These are phyloP conservation scores for Cymodocea nodosa DNA, from an alignment of 116 monocot genomes.

Conservation along the genomic window DNA sequence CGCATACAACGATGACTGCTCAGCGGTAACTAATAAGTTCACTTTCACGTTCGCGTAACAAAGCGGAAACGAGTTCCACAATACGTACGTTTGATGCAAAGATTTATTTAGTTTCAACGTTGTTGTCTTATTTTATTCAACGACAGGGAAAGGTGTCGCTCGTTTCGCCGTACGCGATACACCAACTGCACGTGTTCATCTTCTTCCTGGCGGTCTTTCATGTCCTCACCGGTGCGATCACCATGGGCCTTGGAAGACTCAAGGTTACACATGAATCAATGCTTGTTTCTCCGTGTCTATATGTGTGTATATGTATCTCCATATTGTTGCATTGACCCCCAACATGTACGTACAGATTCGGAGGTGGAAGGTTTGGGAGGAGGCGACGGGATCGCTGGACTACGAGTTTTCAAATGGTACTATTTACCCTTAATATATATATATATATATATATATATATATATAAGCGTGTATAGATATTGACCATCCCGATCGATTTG, in stretches of 20 bases:
- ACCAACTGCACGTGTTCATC: conserved; percentile 48
- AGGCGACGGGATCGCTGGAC: conserved; percentile 33
- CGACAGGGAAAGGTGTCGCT: conserved; percentile 30
- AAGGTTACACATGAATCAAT: too few relatives aligned
- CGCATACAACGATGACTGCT: background rate
- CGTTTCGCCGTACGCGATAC: conserved; percentile 26
- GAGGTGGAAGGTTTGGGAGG: conserved; percentile 73
- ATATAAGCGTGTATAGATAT: too few relatives aligned
- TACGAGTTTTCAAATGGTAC: conserved; percentile 61
- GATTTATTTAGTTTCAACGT: too few relatives aligned
- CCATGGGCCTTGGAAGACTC: conserved; percentile 24
- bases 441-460: too few relatives aligned
- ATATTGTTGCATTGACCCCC: too few relatives aligned
- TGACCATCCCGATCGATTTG: background rate
- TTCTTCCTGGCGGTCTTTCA: conserved; percentile 42
- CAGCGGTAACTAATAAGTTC: background rate
- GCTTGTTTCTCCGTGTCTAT: too few relatives aligned
- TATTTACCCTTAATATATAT: too few relatives aligned
- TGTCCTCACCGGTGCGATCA: conserved; percentile 18
- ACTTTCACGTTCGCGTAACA: too few relatives aligned
- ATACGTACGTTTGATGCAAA: too few relatives aligned
- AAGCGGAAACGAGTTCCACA: too few relatives aligned
- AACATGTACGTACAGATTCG: conserved; percentile 30
- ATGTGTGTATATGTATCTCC: too few relatives aligned
- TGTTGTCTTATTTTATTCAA: too few relatives aligned